Conservation (phyloP, 2,329 filamentous ascomycete genomes). For the Diaporthe sp. region DNA sequence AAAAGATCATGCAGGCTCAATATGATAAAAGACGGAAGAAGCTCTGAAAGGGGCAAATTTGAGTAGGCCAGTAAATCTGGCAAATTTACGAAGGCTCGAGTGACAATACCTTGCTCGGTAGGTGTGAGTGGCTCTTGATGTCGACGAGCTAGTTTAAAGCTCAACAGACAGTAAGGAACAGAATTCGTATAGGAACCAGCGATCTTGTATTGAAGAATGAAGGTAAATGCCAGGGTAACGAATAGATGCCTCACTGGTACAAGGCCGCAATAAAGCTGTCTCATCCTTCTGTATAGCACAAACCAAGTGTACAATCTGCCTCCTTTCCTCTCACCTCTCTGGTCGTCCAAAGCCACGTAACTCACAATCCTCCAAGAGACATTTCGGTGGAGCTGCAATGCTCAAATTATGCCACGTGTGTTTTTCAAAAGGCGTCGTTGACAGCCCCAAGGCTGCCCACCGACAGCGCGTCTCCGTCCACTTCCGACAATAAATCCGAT, state of each 20-base stretch:
- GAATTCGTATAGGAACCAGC: slow-evolving; percentile 1
- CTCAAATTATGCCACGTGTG: slow-evolving; percentile 29
- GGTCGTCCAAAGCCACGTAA: neutral
- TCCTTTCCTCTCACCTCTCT: neutral
- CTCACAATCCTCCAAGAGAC: neutral
- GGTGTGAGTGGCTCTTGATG: neutral
- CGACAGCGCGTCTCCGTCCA: slow-evolving; percentile 23
- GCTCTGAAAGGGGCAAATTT: too few species aligned
- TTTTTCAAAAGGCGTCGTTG: slow-evolving; percentile 33
- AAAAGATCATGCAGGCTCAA: too few species aligned
- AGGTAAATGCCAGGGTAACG: slow-evolving; percentile 36
- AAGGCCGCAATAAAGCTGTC: slow-evolving; percentile 34
- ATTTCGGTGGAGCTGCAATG: neutral
- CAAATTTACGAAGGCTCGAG: too few species aligned
- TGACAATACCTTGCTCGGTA: neutral
- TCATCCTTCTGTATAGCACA: slow-evolving; percentile 32
- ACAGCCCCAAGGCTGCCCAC: slow-evolving; percentile 7
- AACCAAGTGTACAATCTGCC: slow-evolving; percentile 35
- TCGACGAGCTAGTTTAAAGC: neutral
- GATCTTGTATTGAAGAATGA: slow-evolving; percentile 32
- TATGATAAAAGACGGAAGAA: too few species aligned
- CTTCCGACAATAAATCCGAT: slow-evolving; percentile 38
- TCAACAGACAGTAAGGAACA: neutral
- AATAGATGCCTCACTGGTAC: slow-evolving; percentile 34
- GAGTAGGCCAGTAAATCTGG: neutral